phyloP scores from a whole-genome alignment of 2,329 filamentous ascomycete genomes.

The Onygenales sp. region DNA sequence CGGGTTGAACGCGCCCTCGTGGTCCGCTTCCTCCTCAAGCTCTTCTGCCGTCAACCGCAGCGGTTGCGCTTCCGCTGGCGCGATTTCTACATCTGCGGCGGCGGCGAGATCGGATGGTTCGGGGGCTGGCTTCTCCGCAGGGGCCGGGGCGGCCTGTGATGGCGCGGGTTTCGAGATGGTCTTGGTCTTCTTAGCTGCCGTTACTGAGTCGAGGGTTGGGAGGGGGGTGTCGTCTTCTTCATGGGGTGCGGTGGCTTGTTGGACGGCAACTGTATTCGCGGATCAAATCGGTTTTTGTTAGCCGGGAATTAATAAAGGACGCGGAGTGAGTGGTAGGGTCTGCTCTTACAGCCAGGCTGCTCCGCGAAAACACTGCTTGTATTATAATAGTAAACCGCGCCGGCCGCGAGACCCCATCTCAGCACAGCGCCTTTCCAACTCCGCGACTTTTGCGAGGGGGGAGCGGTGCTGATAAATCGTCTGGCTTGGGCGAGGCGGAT shows the following conservation, averaged over 20 bases:
- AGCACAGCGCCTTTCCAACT: slow-evolving; percentile 70
- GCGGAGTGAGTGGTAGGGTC: neutral
- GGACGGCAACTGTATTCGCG: slow-evolving; percentile 22
- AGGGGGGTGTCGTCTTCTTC: slow-evolving; percentile 39
- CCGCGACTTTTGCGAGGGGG: slow-evolving; percentile 52
- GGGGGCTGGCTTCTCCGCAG: slow-evolving; percentile 11
- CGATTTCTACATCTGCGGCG: slow-evolving; percentile 10
- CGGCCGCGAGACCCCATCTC: slow-evolving; percentile 67
- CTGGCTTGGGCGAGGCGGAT: slow-evolving; percentile 14
- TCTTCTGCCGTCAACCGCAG: slow-evolving; percentile 32
- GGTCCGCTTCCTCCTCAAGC: slow-evolving; percentile 70
- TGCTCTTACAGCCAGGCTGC: slow-evolving; percentile 58
- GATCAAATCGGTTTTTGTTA: neutral
- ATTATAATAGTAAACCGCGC: slow-evolving; percentile 86
- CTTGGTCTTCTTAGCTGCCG: slow-evolving; percentile 42
- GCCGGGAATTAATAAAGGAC: neutral
- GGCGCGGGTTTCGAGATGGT: slow-evolving; percentile 5
- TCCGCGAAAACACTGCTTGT: slow-evolving; percentile 82
- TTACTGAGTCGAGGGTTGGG: slow-evolving; percentile 57
- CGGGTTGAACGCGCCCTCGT: slow-evolving; percentile 92
- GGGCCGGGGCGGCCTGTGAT: slow-evolving; percentile 1
- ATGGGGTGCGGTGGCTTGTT: slow-evolving; percentile 15
- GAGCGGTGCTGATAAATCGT: slow-evolving; percentile 46
- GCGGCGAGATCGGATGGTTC: slow-evolving; percentile 8
- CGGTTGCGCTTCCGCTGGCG: slow-evolving; percentile 5